A percentile compares a stretch with the other conserved stretches of the same genome.
phyloP scores from a whole-genome alignment of 164 flowering plant species.

The Macadamia tetraphylla region DNA sequence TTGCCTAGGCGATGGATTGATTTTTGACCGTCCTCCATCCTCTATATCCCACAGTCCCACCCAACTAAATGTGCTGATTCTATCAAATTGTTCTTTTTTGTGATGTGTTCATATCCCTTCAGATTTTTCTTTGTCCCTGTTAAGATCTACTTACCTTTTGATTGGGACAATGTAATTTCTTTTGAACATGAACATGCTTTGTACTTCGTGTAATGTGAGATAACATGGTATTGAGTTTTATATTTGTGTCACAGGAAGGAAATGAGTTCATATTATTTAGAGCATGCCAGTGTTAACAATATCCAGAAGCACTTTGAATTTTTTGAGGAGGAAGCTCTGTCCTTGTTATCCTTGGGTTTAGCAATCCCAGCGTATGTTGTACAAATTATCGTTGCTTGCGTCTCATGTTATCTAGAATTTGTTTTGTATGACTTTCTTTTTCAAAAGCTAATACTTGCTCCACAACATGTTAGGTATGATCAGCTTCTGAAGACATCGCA shows the following conservation, averaged over 20 bases:
- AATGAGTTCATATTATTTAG: slow-evolving; percentile 93
- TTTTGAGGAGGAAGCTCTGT: slow-evolving; percentile 84
- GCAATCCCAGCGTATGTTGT: slow-evolving; percentile 88
- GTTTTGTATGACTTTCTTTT: slow-evolving; percentile 3
- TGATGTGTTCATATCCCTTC: neutral
- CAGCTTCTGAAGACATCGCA: slow-evolving; percentile 99
- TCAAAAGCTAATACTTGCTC: slow-evolving; percentile 10
- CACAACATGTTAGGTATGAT: slow-evolving; percentile 82
- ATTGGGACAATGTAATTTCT: neutral
- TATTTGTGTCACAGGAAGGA: slow-evolving; percentile 65
- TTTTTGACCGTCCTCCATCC: no score
- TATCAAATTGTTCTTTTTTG: neutral
- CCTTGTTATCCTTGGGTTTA: slow-evolving; percentile 71
- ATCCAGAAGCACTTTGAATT: slow-evolving; percentile 74
- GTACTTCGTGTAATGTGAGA: neutral
- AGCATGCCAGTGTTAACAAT: slow-evolving; percentile 80
- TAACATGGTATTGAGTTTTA: slow-evolving; percentile 4
- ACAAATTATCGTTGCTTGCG: neutral
- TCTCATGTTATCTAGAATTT: neutral
- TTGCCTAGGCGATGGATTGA: no score
- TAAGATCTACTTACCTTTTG: neutral
- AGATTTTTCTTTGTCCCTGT: neutral
- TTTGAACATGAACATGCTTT: neutral
- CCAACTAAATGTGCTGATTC: neutral
- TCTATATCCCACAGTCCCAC: no score